Base-by-base conservation (phyloP, 352 stramenopile species). In the Pythium apleroticum region DNA sequence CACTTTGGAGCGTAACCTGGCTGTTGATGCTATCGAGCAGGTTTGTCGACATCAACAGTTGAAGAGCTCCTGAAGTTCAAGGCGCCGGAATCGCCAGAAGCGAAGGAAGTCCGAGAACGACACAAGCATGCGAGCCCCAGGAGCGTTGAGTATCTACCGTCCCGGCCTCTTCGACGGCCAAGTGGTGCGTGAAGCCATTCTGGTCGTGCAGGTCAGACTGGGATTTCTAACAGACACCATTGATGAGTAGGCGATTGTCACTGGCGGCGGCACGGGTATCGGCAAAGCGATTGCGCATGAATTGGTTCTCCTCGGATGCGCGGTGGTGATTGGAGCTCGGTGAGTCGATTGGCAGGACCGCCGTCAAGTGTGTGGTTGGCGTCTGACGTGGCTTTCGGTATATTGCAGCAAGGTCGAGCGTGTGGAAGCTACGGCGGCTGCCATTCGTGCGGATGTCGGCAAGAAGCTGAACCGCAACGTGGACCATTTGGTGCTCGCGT, bases 251-350 rank as follows among this genome's bases (percentile, higher is more conserved):
- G 75, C 81, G 9, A 71, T 95, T 41, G 85, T 95, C 43, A 95
- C 87, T 1, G 87, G 85, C 9, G 84, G 87, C 20, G 84, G 87
- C 52, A 94, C 86, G 17, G 84, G 86, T 22, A 93, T 95, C 59
- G 84, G 86, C 31, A 89, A 87, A 50, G 75, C 72, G 33, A 92
- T 91, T 64, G 77, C 82, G 56, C 76, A 84, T 33, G 84, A 94
- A 57, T 73, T 95, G 15, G 75, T 76, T n/a, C 73, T 79, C 24
- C 68, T 93, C 7, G 87, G 87, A 22, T 87, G 78, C 57, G 71
- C 73, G 6, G 87, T 95, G 25, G 77, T 92, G 28, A 93, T 95
- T 62, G 82, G 74, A 7, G 72, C 72, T 48, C 66, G 77, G 77
- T 84, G 49, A 24, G 57, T 49, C 3, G 25, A 4, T 7, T n/a